Conservation (phyloP, 2,329 filamentous ascomycete genomes). For the Cladobotryum protrusum region DNA sequence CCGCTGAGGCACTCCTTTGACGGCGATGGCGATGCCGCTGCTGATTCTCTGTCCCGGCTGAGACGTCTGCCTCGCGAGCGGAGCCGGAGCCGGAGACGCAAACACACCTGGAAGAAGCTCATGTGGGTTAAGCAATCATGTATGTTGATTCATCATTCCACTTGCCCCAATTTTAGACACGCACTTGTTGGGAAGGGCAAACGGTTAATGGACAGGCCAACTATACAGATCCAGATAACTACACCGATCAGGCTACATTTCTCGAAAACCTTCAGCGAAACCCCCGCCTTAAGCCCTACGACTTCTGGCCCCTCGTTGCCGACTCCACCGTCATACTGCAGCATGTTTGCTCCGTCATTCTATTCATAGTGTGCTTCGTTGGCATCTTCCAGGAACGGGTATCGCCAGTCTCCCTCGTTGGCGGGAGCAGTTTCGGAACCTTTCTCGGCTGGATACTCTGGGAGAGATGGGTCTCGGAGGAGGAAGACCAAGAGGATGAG, state of each 20-base stretch:
- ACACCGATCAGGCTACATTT: conserved; percentile 94
- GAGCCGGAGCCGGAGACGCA: conserved; percentile 61
- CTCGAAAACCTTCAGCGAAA: conserved; percentile 94
- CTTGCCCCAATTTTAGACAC: neutral
- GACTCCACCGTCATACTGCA: conserved; percentile 96
- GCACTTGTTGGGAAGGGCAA: neutral
- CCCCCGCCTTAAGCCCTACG: conserved; percentile 86
- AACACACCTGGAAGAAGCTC: conserved; percentile 85
- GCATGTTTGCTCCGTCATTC: conserved; percentile 88
- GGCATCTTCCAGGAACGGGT: conserved; percentile 82
- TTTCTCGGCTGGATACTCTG: conserved; percentile 84
- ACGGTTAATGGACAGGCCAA: conserved; percentile 6
- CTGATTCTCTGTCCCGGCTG: conserved; percentile 27
- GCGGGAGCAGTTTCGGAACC: conserved; percentile 75
- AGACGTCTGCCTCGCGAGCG: conserved; percentile 48
- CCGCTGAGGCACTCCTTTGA: conserved; percentile 49
- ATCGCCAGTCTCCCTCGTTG: conserved; percentile 83
- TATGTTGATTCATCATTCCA: conserved; percentile 35
- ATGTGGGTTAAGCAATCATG: conserved; percentile 97
- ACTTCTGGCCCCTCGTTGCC: conserved; percentile 94
- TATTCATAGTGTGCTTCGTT: conserved; percentile 91
- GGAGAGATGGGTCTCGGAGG: conserved; percentile 81
- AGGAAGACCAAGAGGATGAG: conserved; percentile 46
- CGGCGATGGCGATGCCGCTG: conserved; percentile 29
- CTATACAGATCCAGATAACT: conserved; percentile 83